A percentile compares a stretch with the other conserved stretches of the same genome.
These are phyloP conservation scores for Botrytis paeoniae DNA, from an alignment of 2,329 filamentous ascomycete genomes.

Conservation along the genomic window DNA sequence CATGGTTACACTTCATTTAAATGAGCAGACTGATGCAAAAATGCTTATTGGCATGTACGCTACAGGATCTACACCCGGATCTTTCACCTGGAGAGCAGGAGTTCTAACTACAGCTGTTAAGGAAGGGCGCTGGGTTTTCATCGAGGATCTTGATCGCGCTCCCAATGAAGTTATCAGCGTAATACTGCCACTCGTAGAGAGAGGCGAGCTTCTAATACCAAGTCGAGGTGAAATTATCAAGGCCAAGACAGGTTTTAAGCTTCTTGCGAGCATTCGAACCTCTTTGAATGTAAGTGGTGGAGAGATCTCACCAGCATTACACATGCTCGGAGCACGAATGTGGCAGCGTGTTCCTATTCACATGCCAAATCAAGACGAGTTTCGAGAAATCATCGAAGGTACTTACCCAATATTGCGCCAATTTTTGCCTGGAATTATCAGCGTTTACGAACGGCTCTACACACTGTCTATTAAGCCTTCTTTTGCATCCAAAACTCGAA, in stretches of 20 bases:
- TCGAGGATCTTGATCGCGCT: constrained; percentile 93
- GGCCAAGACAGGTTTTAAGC: constrained; percentile 79
- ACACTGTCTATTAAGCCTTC: constrained; percentile 43
- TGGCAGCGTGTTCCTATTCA: constrained; percentile 77
- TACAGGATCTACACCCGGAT: constrained; percentile 80
- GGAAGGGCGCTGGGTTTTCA: constrained; percentile 94
- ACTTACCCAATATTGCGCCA: constrained; percentile 68
- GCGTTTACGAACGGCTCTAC: constrained; percentile 55
- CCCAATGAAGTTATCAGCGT: constrained; percentile 94
- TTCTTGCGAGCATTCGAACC: constrained; percentile 88
- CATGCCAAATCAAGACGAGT: constrained; percentile 64
- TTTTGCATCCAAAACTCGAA: constrained; percentile 48
- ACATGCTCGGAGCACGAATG: constrained; percentile 77
- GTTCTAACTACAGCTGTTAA: constrained; percentile 90
- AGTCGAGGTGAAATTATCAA: constrained; percentile 82
- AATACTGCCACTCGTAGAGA: constrained; percentile 86
- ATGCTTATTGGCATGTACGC: constrained; percentile 93
- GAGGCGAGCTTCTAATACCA: constrained; percentile 84
- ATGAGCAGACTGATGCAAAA: constrained; percentile 98
- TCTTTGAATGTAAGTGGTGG: constrained; percentile 64
- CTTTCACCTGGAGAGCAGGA: constrained; percentile 88
- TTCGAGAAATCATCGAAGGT: constrained; percentile 68
- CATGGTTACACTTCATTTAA: constrained; percentile 93
- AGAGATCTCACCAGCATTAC: constrained; percentile 62
- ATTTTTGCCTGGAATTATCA: constrained; percentile 57